Evolutionary conservation across 1,284 basidiomycete genomes (phyloP), one percentile per base, ranked within the genome.

Genomic region (Fomitopsis betulina): DNA sequence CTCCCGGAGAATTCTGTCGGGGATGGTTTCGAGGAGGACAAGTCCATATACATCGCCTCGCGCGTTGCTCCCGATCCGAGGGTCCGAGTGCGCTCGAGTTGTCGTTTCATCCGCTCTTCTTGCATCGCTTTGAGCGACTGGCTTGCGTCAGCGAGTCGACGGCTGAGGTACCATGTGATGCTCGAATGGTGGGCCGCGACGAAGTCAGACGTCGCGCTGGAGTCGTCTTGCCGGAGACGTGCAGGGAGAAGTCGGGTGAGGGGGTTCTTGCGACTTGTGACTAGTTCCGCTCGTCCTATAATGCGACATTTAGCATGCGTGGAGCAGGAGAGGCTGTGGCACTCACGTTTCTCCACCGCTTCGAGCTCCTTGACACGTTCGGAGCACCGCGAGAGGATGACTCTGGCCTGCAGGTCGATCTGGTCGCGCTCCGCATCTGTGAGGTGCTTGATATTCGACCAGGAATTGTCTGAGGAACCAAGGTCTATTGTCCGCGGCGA

Each of bases 361-460:
- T 96, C 94, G 79, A 96, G 87, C 73, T 90, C 86, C 68, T 86
- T 87, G 23, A 96, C 89, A 61, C 91, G 80, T 61, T 94, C 89
- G 17, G 93, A 84, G 71, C 91, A 94, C 57, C 87, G 85, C 55
- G 85, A 84, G 58, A 96, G 77, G 54, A 94, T 87, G 59, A 93
- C 80, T 61, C 89, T 86, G 30, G 93, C 88, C 70, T 95, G 92
- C 62, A 94, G 77, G 76, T 96, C 94, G 60, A 96, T 90, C 72
- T 95, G 91, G 73, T 96, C 93, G 55, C 94, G 79, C 71, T 96
- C 93, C 61, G 90, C 85, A 66, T 96, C 93, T 25, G 84, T 86
- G 15, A 96, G 79, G 68, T 87, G 78, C 59, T 84, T 84, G 49
- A 93, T 79, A 57, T 83, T 83, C 13, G 82, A 73, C 87, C 88